These are phyloP conservation scores for Tuber indicum DNA, from an alignment of 495 filamentous ascomycete genomes.

Conservation along the genomic window DNA sequence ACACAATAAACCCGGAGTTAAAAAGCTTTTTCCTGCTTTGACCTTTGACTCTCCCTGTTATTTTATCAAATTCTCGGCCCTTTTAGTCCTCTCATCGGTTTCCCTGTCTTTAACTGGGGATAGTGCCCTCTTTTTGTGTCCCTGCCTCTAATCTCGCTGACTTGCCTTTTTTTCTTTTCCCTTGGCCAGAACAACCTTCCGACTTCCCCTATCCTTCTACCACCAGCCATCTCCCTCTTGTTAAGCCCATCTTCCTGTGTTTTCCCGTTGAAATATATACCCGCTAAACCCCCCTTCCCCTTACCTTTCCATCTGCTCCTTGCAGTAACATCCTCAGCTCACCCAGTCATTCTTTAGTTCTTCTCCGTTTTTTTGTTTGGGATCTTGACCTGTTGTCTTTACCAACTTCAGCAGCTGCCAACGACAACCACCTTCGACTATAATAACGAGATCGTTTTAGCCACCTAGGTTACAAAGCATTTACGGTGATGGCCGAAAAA, in stretches of 20 bases:
- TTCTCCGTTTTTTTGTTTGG: not conserved
- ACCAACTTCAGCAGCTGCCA: not conserved
- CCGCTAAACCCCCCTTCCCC: not conserved
- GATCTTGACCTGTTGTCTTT: not conserved
- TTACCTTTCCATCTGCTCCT: not conserved
- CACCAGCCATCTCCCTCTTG: not conserved
- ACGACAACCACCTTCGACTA: not conserved
- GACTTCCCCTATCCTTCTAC: not conserved
- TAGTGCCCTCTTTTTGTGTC: not conserved
- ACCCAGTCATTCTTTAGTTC: not conserved
- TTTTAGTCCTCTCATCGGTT: not conserved
- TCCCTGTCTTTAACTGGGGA: not conserved
- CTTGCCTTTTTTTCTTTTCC: not conserved
- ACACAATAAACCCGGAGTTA: not conserved
- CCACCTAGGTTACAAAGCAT: slow-evolving; percentile 4
- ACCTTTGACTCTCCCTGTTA: not conserved
- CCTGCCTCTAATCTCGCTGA: not conserved
- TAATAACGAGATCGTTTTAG: slow-evolving; percentile 2
- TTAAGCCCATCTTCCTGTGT: not conserved
- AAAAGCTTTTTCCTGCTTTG: not conserved
- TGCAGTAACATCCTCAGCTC: not conserved
- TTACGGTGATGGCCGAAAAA: slow-evolving; percentile 58
- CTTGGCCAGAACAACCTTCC: not conserved
- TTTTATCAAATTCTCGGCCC: not conserved
- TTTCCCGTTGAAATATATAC: not conserved